Evolutionary conservation across 495 filamentous ascomycete species (phyloP), one percentile per base, ranked within the genome.

Genomic region (Daldinia concentrica): DNA sequence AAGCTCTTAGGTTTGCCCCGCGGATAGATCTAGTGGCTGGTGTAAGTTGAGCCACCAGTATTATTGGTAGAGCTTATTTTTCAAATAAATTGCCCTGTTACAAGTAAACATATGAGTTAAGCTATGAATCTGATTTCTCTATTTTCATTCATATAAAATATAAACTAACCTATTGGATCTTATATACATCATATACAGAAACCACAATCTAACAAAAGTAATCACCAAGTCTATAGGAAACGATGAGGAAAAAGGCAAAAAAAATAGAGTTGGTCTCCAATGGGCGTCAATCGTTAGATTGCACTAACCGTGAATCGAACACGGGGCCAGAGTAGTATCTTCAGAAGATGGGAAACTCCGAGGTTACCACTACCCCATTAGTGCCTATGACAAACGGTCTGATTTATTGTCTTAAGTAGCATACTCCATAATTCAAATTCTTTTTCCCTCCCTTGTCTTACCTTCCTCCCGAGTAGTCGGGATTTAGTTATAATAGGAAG

Each of bases 311-410:
- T 73, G 71, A 73, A 73, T 73, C 71, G 71, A 73, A 73, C 71
- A 73, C 71, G 71, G 71, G 71, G 71, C 71, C 71, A 73, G 58
- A 73, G 71, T 73, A 65, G 62, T 69, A 58, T 73, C 69, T 58
- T 67, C 55, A 61, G 17, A 41, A 66, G 64, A 69, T 73, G 71
- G 66, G 71, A 73, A 73, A 73, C 71, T 73, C 58, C 66, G 71
- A 69, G 71, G 71, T 73, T 73, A 73, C 71, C 71, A 73, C 71
- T 73, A 73, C 71, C 71, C 71, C 71, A 73, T 73, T 73, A 73
- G 66, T 73, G 71, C 70, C 29, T 58, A 3, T 32, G 29, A 48
- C 26, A 27, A 45, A 2, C 4, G 0, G 1, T 12, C 2, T 48
- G 43, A 5, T 24, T 41, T 54, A 15, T 69, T 15, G 17, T 3